Evolutionary conservation across 2,329 filamentous ascomycete species (phyloP).

Genomic region (Claviceps pusilla): DNA sequence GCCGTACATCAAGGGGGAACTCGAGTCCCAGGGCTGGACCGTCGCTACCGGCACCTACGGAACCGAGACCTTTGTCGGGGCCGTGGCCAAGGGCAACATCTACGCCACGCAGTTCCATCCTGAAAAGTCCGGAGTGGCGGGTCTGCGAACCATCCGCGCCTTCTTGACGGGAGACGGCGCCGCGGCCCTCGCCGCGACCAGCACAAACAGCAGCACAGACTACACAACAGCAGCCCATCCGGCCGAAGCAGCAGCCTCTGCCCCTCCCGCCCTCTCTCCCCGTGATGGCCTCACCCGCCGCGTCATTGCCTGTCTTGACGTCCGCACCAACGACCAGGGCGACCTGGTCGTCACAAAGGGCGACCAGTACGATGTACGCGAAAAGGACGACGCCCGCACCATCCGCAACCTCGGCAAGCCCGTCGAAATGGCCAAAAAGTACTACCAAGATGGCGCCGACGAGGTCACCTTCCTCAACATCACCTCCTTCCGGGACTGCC

Average conservation of each 20-base stretch:
- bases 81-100: constrained; percentile 70
- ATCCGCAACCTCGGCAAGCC: constrained; percentile 95
- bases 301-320: constrained; percentile 91
- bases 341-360: constrained; percentile 97
- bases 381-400: constrained; percentile 50
- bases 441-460: constrained; percentile 93
- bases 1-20: constrained; percentile 54
- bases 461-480: constrained; percentile 98
- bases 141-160: constrained; percentile 66
- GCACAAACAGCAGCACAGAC: not conserved
- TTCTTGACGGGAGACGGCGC: constrained; percentile 64
- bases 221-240: not conserved
- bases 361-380: constrained; percentile 95
- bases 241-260: constrained; percentile 6
- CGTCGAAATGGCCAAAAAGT: constrained; percentile 81
- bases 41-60: constrained; percentile 88
- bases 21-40: constrained; percentile 74
- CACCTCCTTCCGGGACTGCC: constrained; percentile 91
- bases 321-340: constrained; percentile 82
- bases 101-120: constrained; percentile 94
- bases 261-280: constrained; percentile 13
- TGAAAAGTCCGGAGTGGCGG: constrained; percentile 87
- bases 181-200: constrained; percentile 26
- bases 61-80: constrained; percentile 78
- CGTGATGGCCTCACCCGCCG: constrained; percentile 70